Evolutionary conservation across 2,329 filamentous ascomycete species (phyloP), one percentile per base, ranked within the genome.

Genomic region (Sclerotinia minor): DNA sequence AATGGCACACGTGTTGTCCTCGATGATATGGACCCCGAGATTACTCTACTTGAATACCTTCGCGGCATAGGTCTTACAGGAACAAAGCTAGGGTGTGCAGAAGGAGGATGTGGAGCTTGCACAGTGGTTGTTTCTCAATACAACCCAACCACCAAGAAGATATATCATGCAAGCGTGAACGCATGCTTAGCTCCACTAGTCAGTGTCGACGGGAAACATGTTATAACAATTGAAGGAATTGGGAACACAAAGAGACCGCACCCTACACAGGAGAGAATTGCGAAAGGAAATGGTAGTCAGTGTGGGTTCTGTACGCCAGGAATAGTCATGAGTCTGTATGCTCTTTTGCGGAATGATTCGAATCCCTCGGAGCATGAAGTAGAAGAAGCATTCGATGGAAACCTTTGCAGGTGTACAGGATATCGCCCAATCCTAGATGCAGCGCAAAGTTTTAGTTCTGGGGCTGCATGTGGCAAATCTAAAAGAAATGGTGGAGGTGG

Each of bases 271-370:
- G 93, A 98, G 80, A 86, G 95, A 59, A 91, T 99, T 74, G 94
- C 95, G 24, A 91, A 91, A 79, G 87, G 90, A 44, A 95, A 97
- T 80, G 95, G 95, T 60, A 96, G 92, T 73, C 94, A 99, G 78
- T 99, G 89, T 78, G 89, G 77, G 5, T 99, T 99, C 80, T 99
- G 95, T 76, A 98, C 95, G 0, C 95, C 95, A 5, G 95, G 95
- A 2, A 98, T 99, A 75, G 94, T 98, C 71, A 98, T 98, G 92
- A 97, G 94, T 78, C 80, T 98, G 67, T 99, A 99, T 79, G 95
- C 95, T 7, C 83, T 98, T 55, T 83, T 99, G 44, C 86, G 95
- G 69, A 98, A 98, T 76, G 91, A 94, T 72, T 83, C 88, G 5
- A 83, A 84, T 26, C 94, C 94, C 0, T 89, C 87, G 3, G 87